Evolutionary conservation across 2,329 filamentous ascomycete species (phyloP).

Genomic region (Colletotrichum orbiculare): DNA sequence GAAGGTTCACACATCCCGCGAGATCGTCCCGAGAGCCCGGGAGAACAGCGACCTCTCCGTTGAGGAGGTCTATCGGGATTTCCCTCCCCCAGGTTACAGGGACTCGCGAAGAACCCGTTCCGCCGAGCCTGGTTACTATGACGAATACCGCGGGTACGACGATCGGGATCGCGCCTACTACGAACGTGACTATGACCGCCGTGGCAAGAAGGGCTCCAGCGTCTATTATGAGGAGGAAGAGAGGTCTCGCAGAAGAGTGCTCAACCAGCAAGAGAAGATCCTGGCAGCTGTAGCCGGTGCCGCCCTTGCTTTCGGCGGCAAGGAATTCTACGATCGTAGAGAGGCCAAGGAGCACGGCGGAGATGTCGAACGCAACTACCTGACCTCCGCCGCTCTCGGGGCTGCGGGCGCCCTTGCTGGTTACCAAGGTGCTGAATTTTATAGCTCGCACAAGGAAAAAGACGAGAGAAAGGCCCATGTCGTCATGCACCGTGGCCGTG

Average conservation of each 20-base stretch:
- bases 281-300: slow-evolving; percentile 74
- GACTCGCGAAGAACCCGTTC: slow-evolving; percentile 73
- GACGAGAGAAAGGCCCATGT: slow-evolving; percentile 66
- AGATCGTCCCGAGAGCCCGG: slow-evolving; percentile 68
- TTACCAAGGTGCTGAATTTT: slow-evolving; percentile 72
- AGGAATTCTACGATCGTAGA: slow-evolving; percentile 73
- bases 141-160: slow-evolving; percentile 58
- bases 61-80: slow-evolving; percentile 87
- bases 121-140: slow-evolving; percentile 69
- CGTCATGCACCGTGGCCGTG: slow-evolving; percentile 64
- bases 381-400: slow-evolving; percentile 70
- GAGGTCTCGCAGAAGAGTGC: slow-evolving; percentile 59
- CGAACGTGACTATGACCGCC: slow-evolving; percentile 58
- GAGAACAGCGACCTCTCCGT: slow-evolving; percentile 81
- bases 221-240: slow-evolving; percentile 67
- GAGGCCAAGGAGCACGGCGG: slow-evolving; percentile 63
- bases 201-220: slow-evolving; percentile 62
- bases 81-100: slow-evolving; percentile 75
- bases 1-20: slow-evolving; percentile 57
- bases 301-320: slow-evolving; percentile 72
- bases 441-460: slow-evolving; percentile 68
- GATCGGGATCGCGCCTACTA: slow-evolving; percentile 60
- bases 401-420: slow-evolving; percentile 73
- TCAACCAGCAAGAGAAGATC: slow-evolving; percentile 74
- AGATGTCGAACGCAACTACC: slow-evolving; percentile 66